Percentiles rank a stretch among this genome's conserved stretches.
Evolutionary conservation across 106 monocot genomes (phyloP).

Genomic region (Acorus gramineus): DNA sequence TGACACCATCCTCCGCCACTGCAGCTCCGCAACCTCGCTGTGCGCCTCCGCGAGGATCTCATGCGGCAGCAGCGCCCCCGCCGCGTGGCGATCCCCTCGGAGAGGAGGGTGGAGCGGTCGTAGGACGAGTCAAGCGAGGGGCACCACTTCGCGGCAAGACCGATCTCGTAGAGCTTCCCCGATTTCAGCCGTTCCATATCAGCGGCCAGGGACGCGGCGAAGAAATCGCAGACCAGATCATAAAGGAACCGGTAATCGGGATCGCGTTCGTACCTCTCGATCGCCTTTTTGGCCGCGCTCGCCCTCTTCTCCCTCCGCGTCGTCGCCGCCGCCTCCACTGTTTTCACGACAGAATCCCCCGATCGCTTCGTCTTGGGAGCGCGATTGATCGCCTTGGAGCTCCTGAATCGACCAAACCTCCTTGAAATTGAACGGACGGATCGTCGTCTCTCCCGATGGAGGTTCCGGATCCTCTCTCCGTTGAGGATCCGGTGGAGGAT

Average conservation of each 20-base stretch:
- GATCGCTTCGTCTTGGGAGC: no score
- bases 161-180: constrained; percentile 17
- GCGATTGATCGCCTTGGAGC: no score
- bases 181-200: constrained; percentile 28
- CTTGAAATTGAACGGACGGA: no score
- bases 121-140: constrained; percentile 50
- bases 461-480: constrained; percentile 12
- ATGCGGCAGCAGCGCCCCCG: constrained; percentile 65
- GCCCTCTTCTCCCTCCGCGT: constrained; percentile 23
- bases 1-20: constrained; percentile 56
- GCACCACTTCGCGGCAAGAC: constrained; percentile 71
- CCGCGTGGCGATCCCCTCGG: constrained; percentile 59
- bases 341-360: not conserved
- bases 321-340: constrained; percentile 11
- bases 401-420: no score
- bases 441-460: no score
- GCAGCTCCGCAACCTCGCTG: constrained; percentile 58
- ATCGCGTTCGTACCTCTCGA: constrained; percentile 32
- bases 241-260: constrained; percentile 36
- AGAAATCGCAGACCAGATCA: constrained; percentile 36
- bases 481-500: constrained; percentile 35
- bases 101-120: constrained; percentile 53
- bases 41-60: constrained; percentile 29
- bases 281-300: constrained; percentile 21
- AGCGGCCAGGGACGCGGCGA: constrained; percentile 28